A percentile compares a stretch with the other conserved stretches of the same genome.
phyloP scores from a whole-genome alignment of 768 basidiomycete genomes.

The Mrakia gelida region DNA sequence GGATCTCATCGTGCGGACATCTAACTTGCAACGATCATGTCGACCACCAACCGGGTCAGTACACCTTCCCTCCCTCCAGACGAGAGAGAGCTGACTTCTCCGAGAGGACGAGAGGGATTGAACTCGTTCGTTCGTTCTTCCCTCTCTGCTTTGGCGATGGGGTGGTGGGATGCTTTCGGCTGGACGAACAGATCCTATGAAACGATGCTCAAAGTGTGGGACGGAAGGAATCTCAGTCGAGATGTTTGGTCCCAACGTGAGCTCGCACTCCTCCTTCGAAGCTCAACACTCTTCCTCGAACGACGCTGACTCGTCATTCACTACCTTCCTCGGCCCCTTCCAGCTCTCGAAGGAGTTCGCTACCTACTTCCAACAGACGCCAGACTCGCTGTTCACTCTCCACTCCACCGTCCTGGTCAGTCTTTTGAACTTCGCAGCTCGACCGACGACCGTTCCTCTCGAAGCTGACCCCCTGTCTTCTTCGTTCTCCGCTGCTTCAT shows the following conservation, averaged over 20 bases:
- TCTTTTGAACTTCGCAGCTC: background rate
- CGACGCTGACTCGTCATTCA: background rate
- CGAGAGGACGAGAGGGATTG: background rate
- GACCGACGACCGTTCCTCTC: background rate
- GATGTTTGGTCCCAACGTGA: background rate
- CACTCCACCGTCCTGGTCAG: background rate
- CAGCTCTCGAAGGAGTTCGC: background rate
- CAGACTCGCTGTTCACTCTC: background rate
- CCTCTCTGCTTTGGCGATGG: background rate
- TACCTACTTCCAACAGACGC: background rate
- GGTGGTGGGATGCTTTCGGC: background rate
- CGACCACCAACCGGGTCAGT: background rate
- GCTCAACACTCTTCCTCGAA: background rate
- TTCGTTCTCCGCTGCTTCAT: background rate
- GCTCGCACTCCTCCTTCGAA: background rate
- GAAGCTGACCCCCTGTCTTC: background rate
- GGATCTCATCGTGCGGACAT: background rate
- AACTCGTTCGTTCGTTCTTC: constrained; percentile 1
- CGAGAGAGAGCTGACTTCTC: background rate
- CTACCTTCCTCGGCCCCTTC: background rate
- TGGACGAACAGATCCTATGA: background rate
- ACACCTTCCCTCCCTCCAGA: background rate
- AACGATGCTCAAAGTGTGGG: background rate
- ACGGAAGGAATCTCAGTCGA: background rate
- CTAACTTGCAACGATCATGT: background rate